Base-by-base conservation (phyloP, 2,329 filamentous ascomycete species). In the Juglanconis sp. region DNA sequence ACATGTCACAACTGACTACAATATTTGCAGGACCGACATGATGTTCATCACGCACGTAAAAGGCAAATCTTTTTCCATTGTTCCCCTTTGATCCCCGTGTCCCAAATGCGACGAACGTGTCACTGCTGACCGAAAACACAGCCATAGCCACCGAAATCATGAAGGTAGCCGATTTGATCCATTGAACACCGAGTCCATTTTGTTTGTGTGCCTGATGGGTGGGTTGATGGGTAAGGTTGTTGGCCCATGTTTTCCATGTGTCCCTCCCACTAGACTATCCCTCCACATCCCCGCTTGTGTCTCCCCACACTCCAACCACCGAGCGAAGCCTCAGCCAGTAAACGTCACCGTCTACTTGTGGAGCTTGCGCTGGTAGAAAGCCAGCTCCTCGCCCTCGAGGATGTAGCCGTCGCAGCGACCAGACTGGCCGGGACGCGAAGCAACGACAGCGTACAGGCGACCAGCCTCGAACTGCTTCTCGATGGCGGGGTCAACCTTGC, bases 391-490 rank as follows among this genome's bases (percentile, higher is more conserved):
- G 74, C 95, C 95, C 89, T 99, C 95, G 69, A 99, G 86, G 79
- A 99, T 89, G 86, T 99, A 99, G 69, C 95, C 95, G 79, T 99
- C 95, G 74, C 86, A 87, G 81, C 95, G 92, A 74, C 95, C 95
- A 78, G 91, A 95, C 90, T 99, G 95, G 73, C 95, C 95, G 69
- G 95, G 95, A 75, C 95, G 87, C 79, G 90, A 95, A 72, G 94
- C 86, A 73, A 99, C 83, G 71, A 97, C 90, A 73, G 95, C 95
- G 81, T 89, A 97, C 72, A 99, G 83, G 81, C 96, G 94, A 87
- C 94, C 93, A 71, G 95, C 94, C 89, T 98, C 95, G 83, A 99
- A 99, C 85, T 99, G 95, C 84, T 91, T 93, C 91, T 99, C 95
- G 68, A 99, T 79, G 68, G 91, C 86, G 69, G 81, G 67, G 82